Evolutionary conservation across 139 green algal species (phyloP), one percentile per base, ranked within the genome.

Genomic region (Chlamydomonas sp.): DNA sequence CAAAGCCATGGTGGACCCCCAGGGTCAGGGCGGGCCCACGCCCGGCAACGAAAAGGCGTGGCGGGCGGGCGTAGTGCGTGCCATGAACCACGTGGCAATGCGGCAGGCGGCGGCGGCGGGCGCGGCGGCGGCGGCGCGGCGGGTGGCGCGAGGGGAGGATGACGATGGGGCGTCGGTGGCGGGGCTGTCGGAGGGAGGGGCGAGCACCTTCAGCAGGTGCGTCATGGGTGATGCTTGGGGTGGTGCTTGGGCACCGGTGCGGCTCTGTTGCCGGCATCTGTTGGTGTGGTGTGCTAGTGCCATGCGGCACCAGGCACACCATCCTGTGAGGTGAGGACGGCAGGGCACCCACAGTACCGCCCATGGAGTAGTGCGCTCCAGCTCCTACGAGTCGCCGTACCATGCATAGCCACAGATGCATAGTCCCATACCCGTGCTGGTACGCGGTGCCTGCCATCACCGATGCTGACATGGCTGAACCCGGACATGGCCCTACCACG

Each of bases 21-120:
- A 63, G 61, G 82, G 82, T 61, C 63, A 83, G 63, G 72, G 75
- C 5, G 71, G 18, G 9, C 76, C 76, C 3, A 68, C 83, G 12
- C 72, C 71, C 3, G 80, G 80, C 10, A 80, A 87, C 10, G 74
- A 90, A 7, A 79, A 85, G 49, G 80, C 80, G 10, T 85, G 80
- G 80, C 80, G 66, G 18, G 66, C 49, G 8, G 77, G 49, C 80
- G 66, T 85, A 58, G 80, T 85, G 64, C 80, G 66, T 57, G 80
- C 80, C n/a, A 77, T 74, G 63, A 85, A 77, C 31, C 80, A 85
- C 63, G 80, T 62, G 66, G 66, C 80, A 10, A 49, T 77, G 80
- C 60, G 31, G 31, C 62, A 84, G 62, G 63, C 18, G 18, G 78
- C 20, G 78, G 63, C 60, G 60, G 57, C 16, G 14, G 57, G 61